A percentile compares a stretch with the other conserved stretches of the same genome.
Evolutionary conservation across 805 yeast genomes (phyloP).

Genomic region (Hanseniaspora occidentalis): DNA sequence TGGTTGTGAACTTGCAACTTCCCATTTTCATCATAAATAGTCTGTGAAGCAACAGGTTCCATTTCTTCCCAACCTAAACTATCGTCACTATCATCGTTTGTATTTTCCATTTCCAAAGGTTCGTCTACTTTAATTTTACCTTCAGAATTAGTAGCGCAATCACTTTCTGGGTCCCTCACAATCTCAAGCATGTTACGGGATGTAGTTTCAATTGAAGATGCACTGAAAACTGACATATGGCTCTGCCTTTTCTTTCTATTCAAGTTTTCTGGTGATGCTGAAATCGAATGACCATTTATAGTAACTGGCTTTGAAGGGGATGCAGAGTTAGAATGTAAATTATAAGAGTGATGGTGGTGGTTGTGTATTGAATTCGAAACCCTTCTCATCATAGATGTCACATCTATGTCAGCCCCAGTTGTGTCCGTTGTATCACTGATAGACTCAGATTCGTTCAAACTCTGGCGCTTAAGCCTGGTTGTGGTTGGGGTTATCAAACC

Average conservation of each 20-base stretch:
- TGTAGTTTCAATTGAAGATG: neutral
- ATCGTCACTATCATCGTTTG: constrained; percentile 24
- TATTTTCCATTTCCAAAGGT: neutral
- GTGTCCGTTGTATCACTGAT: neutral
- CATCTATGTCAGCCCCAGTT: neutral
- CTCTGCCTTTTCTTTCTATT: neutral
- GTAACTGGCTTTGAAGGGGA: no score
- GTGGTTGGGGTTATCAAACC: neutral
- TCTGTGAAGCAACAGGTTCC: constrained; percentile 67
- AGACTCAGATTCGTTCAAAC: no score
- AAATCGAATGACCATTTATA: neutral
- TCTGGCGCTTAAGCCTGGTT: no score
- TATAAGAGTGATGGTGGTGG: neutral
- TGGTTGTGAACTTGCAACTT: constrained; percentile 35
- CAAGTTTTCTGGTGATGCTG: neutral
- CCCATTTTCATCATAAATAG: constrained; percentile 73
- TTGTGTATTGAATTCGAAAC: neutral
- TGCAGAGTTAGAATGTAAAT: no score
- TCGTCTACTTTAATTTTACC: neutral
- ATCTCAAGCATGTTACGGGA: no score
- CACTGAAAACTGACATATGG: neutral
- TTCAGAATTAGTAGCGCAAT: no score
- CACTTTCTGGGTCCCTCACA: no score
- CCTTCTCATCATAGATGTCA: neutral
- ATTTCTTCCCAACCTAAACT: constrained; percentile 74